phyloP scores from a whole-genome alignment of 495 filamentous ascomycete species.

The Lasiosphaeria miniovina region DNA sequence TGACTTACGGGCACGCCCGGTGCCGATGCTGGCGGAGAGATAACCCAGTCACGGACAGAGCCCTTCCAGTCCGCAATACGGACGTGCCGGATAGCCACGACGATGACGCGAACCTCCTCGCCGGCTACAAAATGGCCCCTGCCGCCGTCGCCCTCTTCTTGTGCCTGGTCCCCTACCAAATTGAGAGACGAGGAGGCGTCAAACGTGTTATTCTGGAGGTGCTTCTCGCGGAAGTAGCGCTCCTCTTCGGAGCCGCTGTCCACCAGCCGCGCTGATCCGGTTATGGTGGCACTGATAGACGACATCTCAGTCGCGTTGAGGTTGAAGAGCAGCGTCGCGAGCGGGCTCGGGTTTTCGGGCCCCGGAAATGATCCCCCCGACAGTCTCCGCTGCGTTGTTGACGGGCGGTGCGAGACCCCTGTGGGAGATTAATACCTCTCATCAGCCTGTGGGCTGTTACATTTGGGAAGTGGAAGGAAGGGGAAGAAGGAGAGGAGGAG shows the following conservation, averaged over 20 bases:
- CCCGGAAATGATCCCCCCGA: conserved; percentile 58
- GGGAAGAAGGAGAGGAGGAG: background rate
- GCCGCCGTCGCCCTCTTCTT: conserved; percentile 47
- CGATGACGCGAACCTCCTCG: conserved; percentile 68
- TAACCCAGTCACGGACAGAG: conserved; percentile 66
- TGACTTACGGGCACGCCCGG: background rate
- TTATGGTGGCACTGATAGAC: conserved; percentile 92
- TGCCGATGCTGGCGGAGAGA: conserved; percentile 44
- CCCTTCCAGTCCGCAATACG: conserved; percentile 82
- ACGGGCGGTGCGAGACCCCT: conserved; percentile 87
- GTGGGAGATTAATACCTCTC: background rate
- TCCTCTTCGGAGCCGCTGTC: conserved; percentile 74
- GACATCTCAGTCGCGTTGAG: conserved; percentile 83
- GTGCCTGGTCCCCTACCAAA: conserved; percentile 28
- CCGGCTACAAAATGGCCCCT: conserved; percentile 63
- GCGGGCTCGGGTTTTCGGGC: conserved; percentile 60
- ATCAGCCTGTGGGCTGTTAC: background rate
- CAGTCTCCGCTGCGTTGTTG: conserved; percentile 61
- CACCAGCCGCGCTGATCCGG: conserved; percentile 73
- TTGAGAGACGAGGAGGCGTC: conserved; percentile 45
- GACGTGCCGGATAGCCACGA: conserved; percentile 70
- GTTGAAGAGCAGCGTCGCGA: conserved; percentile 80
- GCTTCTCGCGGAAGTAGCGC: conserved; percentile 69
- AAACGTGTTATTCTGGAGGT: conserved; percentile 92
- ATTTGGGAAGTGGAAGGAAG: background rate